phyloP scores from a whole-genome alignment of 2,329 filamentous ascomycete species.

The Sarocladium strictum region DNA sequence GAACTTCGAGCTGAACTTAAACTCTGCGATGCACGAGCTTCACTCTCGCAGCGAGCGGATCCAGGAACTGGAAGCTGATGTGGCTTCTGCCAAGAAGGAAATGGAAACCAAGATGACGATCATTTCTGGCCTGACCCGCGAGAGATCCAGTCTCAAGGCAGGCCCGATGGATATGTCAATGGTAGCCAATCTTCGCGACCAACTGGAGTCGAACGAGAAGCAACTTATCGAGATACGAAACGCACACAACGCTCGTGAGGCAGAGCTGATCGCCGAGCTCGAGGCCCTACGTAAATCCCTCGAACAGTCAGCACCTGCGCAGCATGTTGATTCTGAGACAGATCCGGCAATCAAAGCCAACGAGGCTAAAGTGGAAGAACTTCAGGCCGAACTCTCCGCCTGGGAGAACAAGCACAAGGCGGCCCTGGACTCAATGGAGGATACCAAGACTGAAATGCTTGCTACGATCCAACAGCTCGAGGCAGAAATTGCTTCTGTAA shows the following conservation, averaged over 20 bases:
- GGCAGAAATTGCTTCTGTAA: slow-evolving; percentile 44
- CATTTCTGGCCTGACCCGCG: slow-evolving; percentile 87
- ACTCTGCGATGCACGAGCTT: slow-evolving; percentile 87
- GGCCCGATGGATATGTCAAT: slow-evolving; percentile 88
- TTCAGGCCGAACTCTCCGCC: slow-evolving; percentile 64
- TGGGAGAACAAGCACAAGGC: slow-evolving; percentile 74
- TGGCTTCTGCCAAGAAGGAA: slow-evolving; percentile 80
- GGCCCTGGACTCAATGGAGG: slow-evolving; percentile 63
- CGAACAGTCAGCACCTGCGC: slow-evolving; percentile 26
- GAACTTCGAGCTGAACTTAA: slow-evolving; percentile 87
- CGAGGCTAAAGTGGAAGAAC: slow-evolving; percentile 52
- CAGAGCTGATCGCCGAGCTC: slow-evolving; percentile 67
- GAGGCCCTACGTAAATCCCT: slow-evolving; percentile 57
- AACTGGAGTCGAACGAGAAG: slow-evolving; percentile 80
- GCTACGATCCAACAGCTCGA: slow-evolving; percentile 71
- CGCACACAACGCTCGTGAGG: slow-evolving; percentile 66
- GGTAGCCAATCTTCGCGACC: slow-evolving; percentile 78
- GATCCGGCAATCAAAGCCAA: slow-evolving; percentile 33
- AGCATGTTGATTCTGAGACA: slow-evolving; percentile 16
- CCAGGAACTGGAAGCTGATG: slow-evolving; percentile 80
- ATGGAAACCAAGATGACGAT: slow-evolving; percentile 97
- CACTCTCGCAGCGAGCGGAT: slow-evolving; percentile 83
- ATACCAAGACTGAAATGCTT: slow-evolving; percentile 66
- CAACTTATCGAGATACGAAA: slow-evolving; percentile 71
- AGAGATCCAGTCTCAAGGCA: slow-evolving; percentile 80